A percentile compares a stretch with the other conserved stretches of the same genome.
Evolutionary conservation across 2,329 filamentous ascomycete species (phyloP).

Genomic region (Colletotrichum sp.): DNA sequence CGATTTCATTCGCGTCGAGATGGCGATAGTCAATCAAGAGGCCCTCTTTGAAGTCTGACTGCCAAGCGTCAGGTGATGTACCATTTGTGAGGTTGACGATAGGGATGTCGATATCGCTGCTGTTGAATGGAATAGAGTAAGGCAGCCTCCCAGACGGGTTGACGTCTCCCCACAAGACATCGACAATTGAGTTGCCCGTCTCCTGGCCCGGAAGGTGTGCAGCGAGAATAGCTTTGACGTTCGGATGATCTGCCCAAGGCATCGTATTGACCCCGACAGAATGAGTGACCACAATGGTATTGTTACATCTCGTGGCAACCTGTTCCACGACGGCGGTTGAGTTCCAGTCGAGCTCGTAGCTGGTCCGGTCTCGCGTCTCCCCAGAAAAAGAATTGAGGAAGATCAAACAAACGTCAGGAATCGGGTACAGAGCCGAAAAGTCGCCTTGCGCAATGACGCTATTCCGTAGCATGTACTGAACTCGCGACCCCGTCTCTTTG

Average conservation of each 20-base stretch:
- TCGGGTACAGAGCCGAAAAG: conserved; percentile 55
- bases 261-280: conserved; percentile 62
- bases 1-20: conserved; percentile 53
- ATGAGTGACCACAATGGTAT: conserved; percentile 69
- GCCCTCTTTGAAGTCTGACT: conserved; percentile 56
- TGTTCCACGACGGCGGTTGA: conserved; percentile 63
- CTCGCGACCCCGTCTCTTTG: conserved; percentile 49
- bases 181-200: conserved; percentile 75
- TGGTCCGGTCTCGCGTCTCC: conserved; percentile 63
- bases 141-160: conserved; percentile 52
- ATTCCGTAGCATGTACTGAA: conserved; percentile 56
- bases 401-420: conserved; percentile 69
- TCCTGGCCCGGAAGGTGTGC: conserved; percentile 78
- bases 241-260: conserved; percentile 64
- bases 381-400: conserved; percentile 72
- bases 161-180: conserved; percentile 70
- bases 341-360: conserved; percentile 67
- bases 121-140: conserved; percentile 55
- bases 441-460: conserved; percentile 48
- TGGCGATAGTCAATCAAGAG: conserved; percentile 61
- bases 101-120: conserved; percentile 47
- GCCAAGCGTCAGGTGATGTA: conserved; percentile 58
- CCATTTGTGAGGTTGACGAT: conserved; percentile 57
- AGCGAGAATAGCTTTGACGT: conserved; percentile 78
- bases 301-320: conserved; percentile 51